Percentiles rank a stretch among this genome's conserved stretches.
phyloP scores from a whole-genome alignment of 2,329 filamentous ascomycete genomes.

The Colletotrichum kahawae region DNA sequence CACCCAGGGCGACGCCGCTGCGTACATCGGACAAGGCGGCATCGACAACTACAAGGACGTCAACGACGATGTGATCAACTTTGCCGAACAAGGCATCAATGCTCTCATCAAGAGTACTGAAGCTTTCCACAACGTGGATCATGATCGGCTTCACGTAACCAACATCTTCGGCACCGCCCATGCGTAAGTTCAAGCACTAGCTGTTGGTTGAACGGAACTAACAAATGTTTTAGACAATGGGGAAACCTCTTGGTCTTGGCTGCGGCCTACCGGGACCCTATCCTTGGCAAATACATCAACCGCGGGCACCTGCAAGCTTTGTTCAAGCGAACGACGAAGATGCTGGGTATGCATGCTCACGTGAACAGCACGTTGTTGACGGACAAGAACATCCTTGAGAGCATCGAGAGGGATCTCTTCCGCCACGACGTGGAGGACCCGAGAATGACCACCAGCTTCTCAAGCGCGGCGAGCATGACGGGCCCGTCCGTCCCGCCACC shows the following conservation, averaged over 20 bases:
- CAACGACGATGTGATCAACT: slow-evolving; percentile 51
- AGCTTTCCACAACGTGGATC: slow-evolving; percentile 72
- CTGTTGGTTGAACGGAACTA: too few relatives aligned
- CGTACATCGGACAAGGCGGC: not conserved
- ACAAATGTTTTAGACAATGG: slow-evolving; percentile 74
- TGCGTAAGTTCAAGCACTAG: slow-evolving; percentile 71
- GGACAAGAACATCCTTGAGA: slow-evolving; percentile 76
- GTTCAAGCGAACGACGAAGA: slow-evolving; percentile 75
- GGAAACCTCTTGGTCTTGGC: slow-evolving; percentile 92
- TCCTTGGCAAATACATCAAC: slow-evolving; percentile 64
- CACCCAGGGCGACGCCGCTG: not conserved
- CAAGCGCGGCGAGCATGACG: slow-evolving; percentile 28
- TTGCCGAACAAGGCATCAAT: slow-evolving; percentile 68
- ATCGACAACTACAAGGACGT: slow-evolving; percentile 43
- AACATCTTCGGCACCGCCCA: slow-evolving; percentile 96
- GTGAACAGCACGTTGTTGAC: slow-evolving; percentile 76
- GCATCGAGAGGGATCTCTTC: slow-evolving; percentile 54
- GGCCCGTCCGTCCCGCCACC: not conserved
- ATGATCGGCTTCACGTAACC: slow-evolving; percentile 81
- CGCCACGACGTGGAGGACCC: slow-evolving; percentile 28
- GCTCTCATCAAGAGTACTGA: slow-evolving; percentile 85
- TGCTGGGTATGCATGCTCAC: slow-evolving; percentile 72
- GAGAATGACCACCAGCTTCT: slow-evolving; percentile 41
- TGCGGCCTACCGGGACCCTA: slow-evolving; percentile 74
- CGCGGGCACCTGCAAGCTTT: slow-evolving; percentile 61